Base-by-base conservation (phyloP, 176 grass and related monocot genomes). In the Elaeis guineensis region DNA sequence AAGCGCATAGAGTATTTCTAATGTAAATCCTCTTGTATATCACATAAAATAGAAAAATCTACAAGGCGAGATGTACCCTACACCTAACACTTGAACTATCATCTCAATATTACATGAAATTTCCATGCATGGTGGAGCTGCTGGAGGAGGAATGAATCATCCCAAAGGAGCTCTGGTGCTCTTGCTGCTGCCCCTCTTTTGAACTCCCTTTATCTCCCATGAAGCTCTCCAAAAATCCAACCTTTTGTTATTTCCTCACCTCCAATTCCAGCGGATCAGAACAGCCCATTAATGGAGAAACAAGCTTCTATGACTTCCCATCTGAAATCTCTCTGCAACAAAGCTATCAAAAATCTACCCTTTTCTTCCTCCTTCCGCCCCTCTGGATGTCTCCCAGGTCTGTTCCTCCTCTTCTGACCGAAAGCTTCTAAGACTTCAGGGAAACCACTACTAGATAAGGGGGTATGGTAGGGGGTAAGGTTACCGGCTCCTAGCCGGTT, bases 141-240 rank as follows among this genome's bases (percentile, higher is more conserved):
- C 51, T 55, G 24, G 65, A 56, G 16, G 65, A 82, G 25, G 87
- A 71, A 32, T 81, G 79, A 68, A 75, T 67, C 70, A 82, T 86
- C 52, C 72, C 75, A 49, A 86, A 90, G 49, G 76, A 86, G 54
- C 85, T 86, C 59, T 77, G 78, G 79, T 86, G 81, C 79, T 72
- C 64, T 25, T 78, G 77, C 24, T 74, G 77, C 25, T 77, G 72
- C 65, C 15, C 3, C 30, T 48, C 25, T 19, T 2, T 72, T 4
- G 71, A 71, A 5, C 52, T 64, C 62, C 14, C 78, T 75, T 73
- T 79, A 69, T 51, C 59, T 39, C 32, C 54, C 73, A 64, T 77
- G 54, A 68, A 85, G 57, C 57, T 62, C 72, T 76, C 8, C 35
- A 14, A 44, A 39, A 44, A 44, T 11, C 35, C 35, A 44, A 44